phyloP scores from a whole-genome alignment of 2,329 filamentous ascomycete species.

The Talaromyces piceae region DNA sequence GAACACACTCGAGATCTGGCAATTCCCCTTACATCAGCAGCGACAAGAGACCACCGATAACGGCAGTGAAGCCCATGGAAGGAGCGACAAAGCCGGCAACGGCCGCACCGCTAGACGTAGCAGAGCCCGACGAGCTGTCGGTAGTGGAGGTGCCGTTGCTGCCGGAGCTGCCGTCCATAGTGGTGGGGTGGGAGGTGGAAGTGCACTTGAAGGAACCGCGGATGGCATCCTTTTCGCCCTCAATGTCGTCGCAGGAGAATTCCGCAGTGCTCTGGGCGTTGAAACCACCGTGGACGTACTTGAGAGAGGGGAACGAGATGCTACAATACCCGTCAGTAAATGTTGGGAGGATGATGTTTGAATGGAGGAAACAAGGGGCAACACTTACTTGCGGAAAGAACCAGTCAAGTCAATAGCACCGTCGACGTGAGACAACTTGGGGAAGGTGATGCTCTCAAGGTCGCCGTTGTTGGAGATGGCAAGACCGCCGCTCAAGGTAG shows the following conservation, averaged over 20 bases:
- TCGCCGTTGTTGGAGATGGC: conserved; percentile 85
- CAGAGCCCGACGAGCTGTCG: conserved; percentile 17
- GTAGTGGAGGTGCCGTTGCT: background rate
- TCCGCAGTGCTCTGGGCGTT: conserved; percentile 60
- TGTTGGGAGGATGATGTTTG: background rate
- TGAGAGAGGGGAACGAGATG: conserved; percentile 59
- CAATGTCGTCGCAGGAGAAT: conserved; percentile 52
- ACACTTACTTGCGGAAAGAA: conserved; percentile 72
- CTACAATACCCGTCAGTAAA: conserved; percentile 37
- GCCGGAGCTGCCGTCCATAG: conserved; percentile 20
- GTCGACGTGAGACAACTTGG: conserved; percentile 58
- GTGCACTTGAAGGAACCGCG: conserved; percentile 42
- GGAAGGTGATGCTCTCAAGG: conserved; percentile 61
- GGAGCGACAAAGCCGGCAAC: conserved; percentile 28
- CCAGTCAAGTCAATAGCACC: conserved; percentile 82
- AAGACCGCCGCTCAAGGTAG: conserved; percentile 67
- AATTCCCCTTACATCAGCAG: conserved; percentile 37
- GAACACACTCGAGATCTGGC: conserved; percentile 18
- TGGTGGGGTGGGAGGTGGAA: conserved; percentile 29
- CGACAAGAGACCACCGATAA: conserved; percentile 39
- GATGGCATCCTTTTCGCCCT: conserved; percentile 33
- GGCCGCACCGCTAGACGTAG: conserved; percentile 31
- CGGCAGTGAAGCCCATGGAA: conserved; percentile 35
- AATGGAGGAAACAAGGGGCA: background rate
- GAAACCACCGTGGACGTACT: conserved; percentile 64